phyloP scores from a whole-genome alignment of 2,329 filamentous ascomycete genomes.

The Epichloe bromicola region DNA sequence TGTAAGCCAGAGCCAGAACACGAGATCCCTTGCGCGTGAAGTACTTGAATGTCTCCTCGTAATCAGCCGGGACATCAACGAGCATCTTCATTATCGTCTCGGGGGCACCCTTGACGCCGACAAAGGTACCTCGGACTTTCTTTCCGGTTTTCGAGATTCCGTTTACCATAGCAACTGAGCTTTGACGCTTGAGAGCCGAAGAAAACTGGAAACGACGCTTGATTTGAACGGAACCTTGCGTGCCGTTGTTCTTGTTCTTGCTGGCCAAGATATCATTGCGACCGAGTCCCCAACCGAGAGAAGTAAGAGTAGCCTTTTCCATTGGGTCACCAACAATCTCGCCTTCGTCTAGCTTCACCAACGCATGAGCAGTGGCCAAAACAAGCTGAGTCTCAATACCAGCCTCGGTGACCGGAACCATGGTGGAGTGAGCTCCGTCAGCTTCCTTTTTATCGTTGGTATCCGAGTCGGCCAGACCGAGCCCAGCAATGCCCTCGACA shows the following conservation, averaged over 20 bases:
- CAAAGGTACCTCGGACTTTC: conserved; percentile 76
- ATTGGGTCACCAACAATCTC: conserved; percentile 97
- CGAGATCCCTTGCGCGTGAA: conserved; percentile 93
- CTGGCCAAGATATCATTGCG: conserved; percentile 72
- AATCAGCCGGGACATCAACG: conserved; percentile 65
- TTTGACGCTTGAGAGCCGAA: conserved; percentile 89
- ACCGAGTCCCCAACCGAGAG: conserved; percentile 87
- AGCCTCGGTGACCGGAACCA: conserved; percentile 57
- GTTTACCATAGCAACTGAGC: conserved; percentile 75
- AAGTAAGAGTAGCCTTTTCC: conserved; percentile 88
- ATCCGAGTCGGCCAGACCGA: conserved; percentile 57
- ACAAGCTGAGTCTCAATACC: conserved; percentile 80
- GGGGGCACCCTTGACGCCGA: conserved; percentile 94
- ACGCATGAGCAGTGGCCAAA: conserved; percentile 83
- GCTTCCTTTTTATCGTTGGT: conserved; percentile 53
- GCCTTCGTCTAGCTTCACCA: conserved; percentile 93
- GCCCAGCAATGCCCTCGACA: conserved; percentile 89
- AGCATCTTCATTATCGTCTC: conserved; percentile 96
- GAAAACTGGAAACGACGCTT: conserved; percentile 98
- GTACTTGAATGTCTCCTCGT: conserved; percentile 97
- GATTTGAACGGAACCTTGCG: conserved; percentile 69
- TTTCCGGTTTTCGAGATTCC: conserved; percentile 60
- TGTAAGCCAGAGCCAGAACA: conserved; percentile 87
- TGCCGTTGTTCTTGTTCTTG: conserved; percentile 26
- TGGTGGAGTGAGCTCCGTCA: conserved; percentile 71